These are phyloP conservation scores for Gentiana dahurica DNA, from an alignment of 257 asterid genomes.

Conservation along the genomic window DNA sequence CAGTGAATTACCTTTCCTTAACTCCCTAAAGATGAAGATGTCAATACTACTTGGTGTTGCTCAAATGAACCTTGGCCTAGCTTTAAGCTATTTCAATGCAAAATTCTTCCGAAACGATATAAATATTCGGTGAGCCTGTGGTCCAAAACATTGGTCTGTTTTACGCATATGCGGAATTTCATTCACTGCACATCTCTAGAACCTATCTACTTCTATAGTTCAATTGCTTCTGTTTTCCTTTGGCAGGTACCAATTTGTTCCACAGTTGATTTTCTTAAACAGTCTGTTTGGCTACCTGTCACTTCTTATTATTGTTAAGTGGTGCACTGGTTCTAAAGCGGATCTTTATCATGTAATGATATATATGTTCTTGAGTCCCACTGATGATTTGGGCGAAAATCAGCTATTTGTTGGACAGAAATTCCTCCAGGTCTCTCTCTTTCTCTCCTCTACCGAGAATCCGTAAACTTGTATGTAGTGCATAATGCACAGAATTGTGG, in stretches of 20 bases:
- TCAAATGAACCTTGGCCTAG: slow-evolving; percentile 62
- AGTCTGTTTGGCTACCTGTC: slow-evolving; percentile 55
- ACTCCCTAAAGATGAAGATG: slow-evolving; percentile 68
- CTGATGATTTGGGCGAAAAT: slow-evolving; percentile 52
- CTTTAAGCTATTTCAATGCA: slow-evolving; percentile 47
- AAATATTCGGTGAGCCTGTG: slow-evolving; percentile 34
- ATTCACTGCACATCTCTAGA: neutral
- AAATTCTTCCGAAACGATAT: slow-evolving; percentile 37
- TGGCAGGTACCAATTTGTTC: slow-evolving; percentile 54
- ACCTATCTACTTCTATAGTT: neutral
- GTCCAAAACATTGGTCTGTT: neutral
- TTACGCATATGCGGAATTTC: neutral
- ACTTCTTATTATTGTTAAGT: slow-evolving; percentile 46
- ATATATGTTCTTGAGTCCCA: slow-evolving; percentile 58
- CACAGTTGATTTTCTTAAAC: slow-evolving; percentile 56
- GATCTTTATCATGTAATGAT: slow-evolving; percentile 65
- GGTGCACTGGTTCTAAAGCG: slow-evolving; percentile 65
- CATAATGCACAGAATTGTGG: slow-evolving; percentile 3
- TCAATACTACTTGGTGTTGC: slow-evolving; percentile 53
- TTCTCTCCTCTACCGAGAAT: neutral
- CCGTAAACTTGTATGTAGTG: neutral
- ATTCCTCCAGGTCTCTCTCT: slow-evolving; percentile 40
- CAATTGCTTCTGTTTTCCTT: slow-evolving; percentile 4
- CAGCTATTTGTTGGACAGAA: slow-evolving; percentile 50
- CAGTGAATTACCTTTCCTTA: slow-evolving; percentile 57